Conservation (phyloP, 1,284 basidiomycete genomes). For the Cryptococcus neoformans region DNA sequence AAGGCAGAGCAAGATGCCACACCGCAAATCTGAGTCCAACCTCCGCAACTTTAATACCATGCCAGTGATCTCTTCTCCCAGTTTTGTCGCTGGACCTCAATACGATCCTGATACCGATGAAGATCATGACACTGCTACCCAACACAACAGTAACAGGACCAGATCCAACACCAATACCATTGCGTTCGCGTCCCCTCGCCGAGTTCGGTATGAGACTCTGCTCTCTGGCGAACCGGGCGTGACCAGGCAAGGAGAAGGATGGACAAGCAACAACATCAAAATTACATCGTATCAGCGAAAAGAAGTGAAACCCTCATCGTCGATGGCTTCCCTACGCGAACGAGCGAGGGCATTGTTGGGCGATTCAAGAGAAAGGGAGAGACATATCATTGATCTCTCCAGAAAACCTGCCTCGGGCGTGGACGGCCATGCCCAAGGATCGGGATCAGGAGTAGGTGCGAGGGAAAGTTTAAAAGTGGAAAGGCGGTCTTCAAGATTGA, state of each 20-base stretch:
- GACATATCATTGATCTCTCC: conserved; percentile 20
- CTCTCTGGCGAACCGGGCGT: conserved; percentile 32
- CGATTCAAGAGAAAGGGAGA: conserved; percentile 5
- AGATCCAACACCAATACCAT: conserved; percentile 6
- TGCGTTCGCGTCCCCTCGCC: conserved; percentile 9
- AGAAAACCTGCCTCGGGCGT: not conserved
- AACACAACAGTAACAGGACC: no score
- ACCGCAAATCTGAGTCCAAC: conserved; percentile 39
- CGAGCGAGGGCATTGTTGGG: conserved; percentile 29
- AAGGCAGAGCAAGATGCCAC: conserved; percentile 11
- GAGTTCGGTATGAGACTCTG: conserved; percentile 27
- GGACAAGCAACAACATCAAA: conserved; percentile 11
- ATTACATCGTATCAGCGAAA: not conserved
- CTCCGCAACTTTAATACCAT: conserved; percentile 37
- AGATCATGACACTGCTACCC: not conserved
- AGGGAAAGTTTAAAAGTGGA: conserved; percentile 2
- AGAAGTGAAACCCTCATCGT: conserved; percentile 31
- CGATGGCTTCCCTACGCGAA: conserved; percentile 38
- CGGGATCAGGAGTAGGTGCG: no score
- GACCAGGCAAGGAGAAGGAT: conserved; percentile 31
- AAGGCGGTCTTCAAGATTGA: conserved; percentile 13
- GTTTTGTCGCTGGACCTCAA: conserved; percentile 9
- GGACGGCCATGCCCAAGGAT: no score
- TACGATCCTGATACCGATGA: conserved; percentile 18
- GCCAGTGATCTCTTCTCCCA: conserved; percentile 17